phyloP scores from a whole-genome alignment of 257 asterid species.

The Solanum bulbocastanum region DNA sequence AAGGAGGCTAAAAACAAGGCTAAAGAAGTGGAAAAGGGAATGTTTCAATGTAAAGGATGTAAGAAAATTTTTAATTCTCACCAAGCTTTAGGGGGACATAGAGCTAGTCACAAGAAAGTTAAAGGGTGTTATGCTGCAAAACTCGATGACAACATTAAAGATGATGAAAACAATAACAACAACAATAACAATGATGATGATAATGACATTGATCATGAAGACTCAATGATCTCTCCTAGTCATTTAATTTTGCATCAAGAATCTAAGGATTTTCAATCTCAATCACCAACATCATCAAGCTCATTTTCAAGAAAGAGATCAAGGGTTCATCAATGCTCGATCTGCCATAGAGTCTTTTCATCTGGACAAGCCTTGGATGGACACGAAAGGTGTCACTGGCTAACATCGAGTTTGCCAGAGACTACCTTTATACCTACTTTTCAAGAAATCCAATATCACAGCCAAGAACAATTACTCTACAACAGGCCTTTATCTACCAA shows the following conservation, averaged over 20 bases:
- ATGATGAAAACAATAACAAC: neutral
- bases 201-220: slow-evolving; percentile 12
- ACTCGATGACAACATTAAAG: slow-evolving; percentile 1
- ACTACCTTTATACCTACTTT: slow-evolving; percentile 42
- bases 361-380: slow-evolving; percentile 89
- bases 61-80: slow-evolving; percentile 69
- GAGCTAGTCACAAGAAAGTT: slow-evolving; percentile 95
- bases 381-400: slow-evolving; percentile 83
- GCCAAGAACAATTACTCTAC: slow-evolving; percentile 15
- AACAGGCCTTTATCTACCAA: slow-evolving; percentile 24
- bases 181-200: neutral
- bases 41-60: slow-evolving; percentile 76
- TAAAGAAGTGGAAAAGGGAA: slow-evolving; percentile 33
- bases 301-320: slow-evolving; percentile 13
- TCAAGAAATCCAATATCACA: slow-evolving; percentile 7
- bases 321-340: slow-evolving; percentile 68
- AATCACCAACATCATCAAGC: neutral
- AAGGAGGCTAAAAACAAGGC: slow-evolving; percentile 13
- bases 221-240: neutral
- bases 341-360: slow-evolving; percentile 58
- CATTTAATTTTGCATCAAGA: slow-evolving; percentile 10
- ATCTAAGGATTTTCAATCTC: neutral
- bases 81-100: slow-evolving; percentile 92
- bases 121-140: slow-evolving; percentile 77
- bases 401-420: slow-evolving; percentile 32